Conservation (phyloP, 768 basidiomycete species). For the Amanita rimosa region DNA sequence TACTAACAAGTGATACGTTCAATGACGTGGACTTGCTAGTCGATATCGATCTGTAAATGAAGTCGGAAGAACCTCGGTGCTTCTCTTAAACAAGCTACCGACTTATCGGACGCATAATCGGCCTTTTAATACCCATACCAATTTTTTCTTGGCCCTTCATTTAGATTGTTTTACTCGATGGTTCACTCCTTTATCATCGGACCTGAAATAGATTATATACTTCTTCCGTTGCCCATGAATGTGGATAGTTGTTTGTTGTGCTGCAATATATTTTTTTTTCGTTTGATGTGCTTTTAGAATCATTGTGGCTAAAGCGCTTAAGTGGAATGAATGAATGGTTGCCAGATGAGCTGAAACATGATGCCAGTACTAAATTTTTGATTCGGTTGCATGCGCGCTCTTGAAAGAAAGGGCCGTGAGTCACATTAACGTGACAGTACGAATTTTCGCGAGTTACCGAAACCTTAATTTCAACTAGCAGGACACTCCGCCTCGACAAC, state of each 20-base stretch:
- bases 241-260: background rate
- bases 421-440: no score
- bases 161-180: background rate
- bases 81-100: background rate
- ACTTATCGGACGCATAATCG: background rate
- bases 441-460: background rate
- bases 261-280: background rate
- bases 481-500: slow-evolving; percentile 13
- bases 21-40: slow-evolving; percentile 8
- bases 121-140: background rate
- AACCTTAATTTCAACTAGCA: slow-evolving; percentile 29
- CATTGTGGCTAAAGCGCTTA: no score
- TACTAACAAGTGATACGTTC: no score
- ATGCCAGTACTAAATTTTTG: no score
- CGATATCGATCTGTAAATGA: slow-evolving; percentile 13
- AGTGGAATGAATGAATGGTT: no score
- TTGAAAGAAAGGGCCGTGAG: no score
- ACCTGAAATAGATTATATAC: background rate
- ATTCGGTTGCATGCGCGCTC: no score
- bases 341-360: no score
- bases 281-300: no score
- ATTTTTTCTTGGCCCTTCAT: background rate
- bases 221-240: background rate
- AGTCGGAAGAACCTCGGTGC: background rate
- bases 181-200: slow-evolving; percentile 1